These are phyloP conservation scores for Glaciozyma antarctica DNA, from an alignment of 768 basidiomycete species.

Conservation along the genomic window DNA sequence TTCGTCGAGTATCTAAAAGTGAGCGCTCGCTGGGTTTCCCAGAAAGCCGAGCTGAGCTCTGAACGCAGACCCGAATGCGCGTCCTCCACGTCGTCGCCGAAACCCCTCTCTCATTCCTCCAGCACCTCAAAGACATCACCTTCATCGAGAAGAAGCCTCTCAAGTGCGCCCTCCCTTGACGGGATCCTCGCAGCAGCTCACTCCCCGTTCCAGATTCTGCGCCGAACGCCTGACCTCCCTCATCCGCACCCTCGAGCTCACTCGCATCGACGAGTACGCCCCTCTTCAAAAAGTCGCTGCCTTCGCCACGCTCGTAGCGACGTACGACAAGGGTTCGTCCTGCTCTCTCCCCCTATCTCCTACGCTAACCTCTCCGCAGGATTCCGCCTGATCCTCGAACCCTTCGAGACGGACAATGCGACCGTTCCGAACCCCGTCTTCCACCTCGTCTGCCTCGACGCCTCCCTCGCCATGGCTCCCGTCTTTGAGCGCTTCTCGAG, in stretches of 20 bases:
- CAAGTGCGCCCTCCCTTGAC: constrained; percentile 48
- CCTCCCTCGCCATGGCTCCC: constrained; percentile 91
- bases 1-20: constrained; percentile 99
- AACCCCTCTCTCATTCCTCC: constrained; percentile 90
- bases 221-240: constrained; percentile 90
- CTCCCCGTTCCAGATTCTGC: constrained; percentile 61
- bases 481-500: constrained; percentile 97
- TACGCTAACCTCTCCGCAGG: constrained; percentile 46
- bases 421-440: constrained; percentile 98
- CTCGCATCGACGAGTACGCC: constrained; percentile 78
- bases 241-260: constrained; percentile 82
- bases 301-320: constrained; percentile 93
- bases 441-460: constrained; percentile 96
- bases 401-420: constrained; percentile 96
- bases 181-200: not conserved
- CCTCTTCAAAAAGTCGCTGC: constrained; percentile 88
- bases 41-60: not conserved
- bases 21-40: not conserved
- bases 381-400: constrained; percentile 91
- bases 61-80: constrained; percentile 80
- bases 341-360: not conserved
- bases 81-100: constrained; percentile 99
- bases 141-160: constrained; percentile 92
- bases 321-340: constrained; percentile 80
- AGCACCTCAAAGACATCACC: constrained; percentile 96